These are phyloP conservation scores for Malassezia brasiliensis DNA, from an alignment of 1,284 basidiomycete species.

Conservation along the genomic window DNA sequence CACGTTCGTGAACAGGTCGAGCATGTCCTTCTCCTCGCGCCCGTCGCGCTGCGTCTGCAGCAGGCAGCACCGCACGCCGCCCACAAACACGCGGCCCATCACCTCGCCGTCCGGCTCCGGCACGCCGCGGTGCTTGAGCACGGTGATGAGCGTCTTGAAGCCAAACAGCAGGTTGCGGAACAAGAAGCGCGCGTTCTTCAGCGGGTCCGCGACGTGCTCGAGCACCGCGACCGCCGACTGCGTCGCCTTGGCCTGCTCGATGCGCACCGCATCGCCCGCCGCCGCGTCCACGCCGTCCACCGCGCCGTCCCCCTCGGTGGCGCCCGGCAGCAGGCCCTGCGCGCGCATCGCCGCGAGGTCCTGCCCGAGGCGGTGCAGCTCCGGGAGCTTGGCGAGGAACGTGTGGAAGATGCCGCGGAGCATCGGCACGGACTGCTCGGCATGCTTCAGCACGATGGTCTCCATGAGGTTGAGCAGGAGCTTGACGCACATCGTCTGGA, in stretches of 20 bases:
- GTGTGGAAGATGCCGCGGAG: constrained; percentile 70
- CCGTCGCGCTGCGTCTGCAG: constrained; percentile 64
- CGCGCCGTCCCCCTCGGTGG: constrained; percentile 21
- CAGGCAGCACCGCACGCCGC: constrained; percentile 72
- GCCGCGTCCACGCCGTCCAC: constrained; percentile 13
- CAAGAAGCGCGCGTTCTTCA: constrained; percentile 61
- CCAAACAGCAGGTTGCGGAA: constrained; percentile 83
- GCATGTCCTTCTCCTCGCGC: constrained; percentile 72
- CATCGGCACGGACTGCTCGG: constrained; percentile 58
- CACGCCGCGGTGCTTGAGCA: constrained; percentile 69
- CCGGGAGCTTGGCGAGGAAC: constrained; percentile 75
- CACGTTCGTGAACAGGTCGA: constrained; percentile 66
- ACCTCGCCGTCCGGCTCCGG: constrained; percentile 74
- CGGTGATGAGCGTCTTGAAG: constrained; percentile 70
- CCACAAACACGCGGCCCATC: constrained; percentile 76
- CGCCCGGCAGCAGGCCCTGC: background rate
- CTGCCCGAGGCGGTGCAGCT: constrained; percentile 54
- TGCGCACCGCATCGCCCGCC: constrained; percentile 27
- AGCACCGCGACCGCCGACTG: constrained; percentile 48
- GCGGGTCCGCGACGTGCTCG: constrained; percentile 48
- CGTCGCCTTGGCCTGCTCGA: constrained; percentile 51
- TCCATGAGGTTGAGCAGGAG: constrained; percentile 85
- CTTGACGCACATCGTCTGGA: constrained; percentile 87
- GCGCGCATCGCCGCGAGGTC: constrained; percentile 7
- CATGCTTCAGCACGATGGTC: constrained; percentile 55